Evolutionary conservation across 2,329 filamentous ascomycete genomes (phyloP), one percentile per base, ranked within the genome.

Genomic region (Fusarium protoensiforme): DNA sequence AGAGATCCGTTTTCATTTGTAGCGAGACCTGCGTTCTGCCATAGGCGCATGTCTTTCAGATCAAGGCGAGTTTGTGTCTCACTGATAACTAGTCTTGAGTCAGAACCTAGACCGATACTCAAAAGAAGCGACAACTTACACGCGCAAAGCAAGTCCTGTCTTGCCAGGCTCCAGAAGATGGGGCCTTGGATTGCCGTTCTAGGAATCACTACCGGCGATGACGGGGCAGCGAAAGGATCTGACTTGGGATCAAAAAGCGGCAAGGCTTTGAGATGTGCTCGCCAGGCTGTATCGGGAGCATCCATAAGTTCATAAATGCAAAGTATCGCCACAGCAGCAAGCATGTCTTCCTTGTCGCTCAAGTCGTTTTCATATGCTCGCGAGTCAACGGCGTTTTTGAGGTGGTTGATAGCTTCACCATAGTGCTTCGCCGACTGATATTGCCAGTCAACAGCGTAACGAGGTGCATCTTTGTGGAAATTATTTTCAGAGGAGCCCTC

Each of bases 271-370:
- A 93, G 81, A 81, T 93, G 91, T 5, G 89, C 85, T 35, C 87
- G 86, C 90, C 90, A 93, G 22, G 90, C 90, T 0, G 86, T 85
- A 3, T 87, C 88, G 2, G 89, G 91, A 2, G 89, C 88, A 78
- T 92, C 90, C n/a, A 92, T 83, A 67, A 92, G 90, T 71, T 93
- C 91, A 76, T 92, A 92, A 0, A 91, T 88, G 67, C 90, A 92
- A 2, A 93, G 80, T 16, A 93, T 92, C 0, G 91, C 90, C 3
- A 90, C 90, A 3, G 91, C 90, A 10, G 90, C 90, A 24, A 92
- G 84, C 5, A 92, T 84, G 66, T 92, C 73, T 43, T 80, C 65
- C 43, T 70, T 74, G 0, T 76, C 77, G 0, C 64, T 60, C 0
- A 61, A 16, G 10, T 58, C 73, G 3, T 88, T 83, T 4, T 88